Evolutionary conservation across 352 stramenopile species (phyloP).

Genomic region (Aphanomyces astaci): DNA sequence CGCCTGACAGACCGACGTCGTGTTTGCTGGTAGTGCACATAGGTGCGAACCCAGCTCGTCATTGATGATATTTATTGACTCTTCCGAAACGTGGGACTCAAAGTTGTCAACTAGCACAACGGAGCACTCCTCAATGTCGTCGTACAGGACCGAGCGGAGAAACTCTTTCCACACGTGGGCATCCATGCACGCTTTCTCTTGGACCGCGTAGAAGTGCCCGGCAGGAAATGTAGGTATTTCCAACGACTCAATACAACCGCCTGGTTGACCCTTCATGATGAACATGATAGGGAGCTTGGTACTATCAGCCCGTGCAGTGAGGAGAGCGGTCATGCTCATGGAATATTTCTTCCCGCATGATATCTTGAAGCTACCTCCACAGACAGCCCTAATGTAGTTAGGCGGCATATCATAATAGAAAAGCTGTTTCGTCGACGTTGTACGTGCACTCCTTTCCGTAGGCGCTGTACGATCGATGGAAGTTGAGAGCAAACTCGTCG

Average conservation of each 20-base stretch:
- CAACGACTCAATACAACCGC: too few relatives aligned
- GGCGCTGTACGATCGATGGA: background rate
- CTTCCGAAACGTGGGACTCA: background rate
- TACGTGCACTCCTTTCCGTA: background rate
- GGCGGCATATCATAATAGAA: too few relatives aligned
- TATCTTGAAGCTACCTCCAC: background rate
- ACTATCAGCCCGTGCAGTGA: too few relatives aligned
- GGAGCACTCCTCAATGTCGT: background rate
- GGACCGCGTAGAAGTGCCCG: too few relatives aligned
- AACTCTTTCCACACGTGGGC: background rate
- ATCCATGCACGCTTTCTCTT: background rate
- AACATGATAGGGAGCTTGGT: too few relatives aligned
- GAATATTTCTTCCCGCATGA: background rate
- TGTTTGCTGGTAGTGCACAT: too few relatives aligned
- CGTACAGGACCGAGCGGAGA: background rate
- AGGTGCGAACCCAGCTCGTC: background rate
- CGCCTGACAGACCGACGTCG: background rate
- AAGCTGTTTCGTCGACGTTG: background rate
- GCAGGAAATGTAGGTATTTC: too few relatives aligned
- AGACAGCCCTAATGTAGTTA: background rate
- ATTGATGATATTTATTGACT: background rate
- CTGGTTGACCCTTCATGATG: too few relatives aligned
- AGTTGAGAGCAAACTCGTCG: background rate
- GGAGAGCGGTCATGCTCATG: background rate
- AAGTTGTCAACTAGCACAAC: background rate